Percentiles rank a stretch among this genome's conserved stretches.
Conservation (phyloP, 2,329 filamentous ascomycete genomes). For the Penicillium capsulatum region DNA sequence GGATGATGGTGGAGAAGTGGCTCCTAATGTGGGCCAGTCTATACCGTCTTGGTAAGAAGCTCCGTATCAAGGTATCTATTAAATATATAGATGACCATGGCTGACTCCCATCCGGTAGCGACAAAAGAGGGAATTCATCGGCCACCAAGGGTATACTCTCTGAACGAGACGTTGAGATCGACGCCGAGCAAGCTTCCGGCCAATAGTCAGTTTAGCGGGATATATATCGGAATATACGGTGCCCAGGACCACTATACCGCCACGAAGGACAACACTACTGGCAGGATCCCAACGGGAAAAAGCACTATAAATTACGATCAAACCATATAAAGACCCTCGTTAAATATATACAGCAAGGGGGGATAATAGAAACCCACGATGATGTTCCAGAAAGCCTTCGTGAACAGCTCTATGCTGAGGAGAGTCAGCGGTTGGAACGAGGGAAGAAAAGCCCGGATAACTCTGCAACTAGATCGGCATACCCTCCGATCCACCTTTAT, state of each 20-base stretch:
- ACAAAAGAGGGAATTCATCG: constrained; percentile 10
- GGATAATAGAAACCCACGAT: constrained; percentile 20
- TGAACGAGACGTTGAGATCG: constrained; percentile 11
- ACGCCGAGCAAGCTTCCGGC: constrained; percentile 20
- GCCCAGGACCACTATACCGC: constrained; percentile 25
- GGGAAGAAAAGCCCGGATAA: constrained; percentile 16
- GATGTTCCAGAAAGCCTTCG: constrained; percentile 31
- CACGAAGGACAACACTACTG: constrained; percentile 30
- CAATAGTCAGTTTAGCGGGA: constrained; percentile 25
- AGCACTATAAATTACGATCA: constrained; percentile 29
- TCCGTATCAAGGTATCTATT: constrained; percentile 22
- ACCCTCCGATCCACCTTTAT: constrained; percentile 31
- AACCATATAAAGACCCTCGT: constrained; percentile 28
- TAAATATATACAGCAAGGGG: constrained; percentile 20
- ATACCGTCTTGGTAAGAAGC: constrained; percentile 20
- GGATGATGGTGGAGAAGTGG: constrained; percentile 21
- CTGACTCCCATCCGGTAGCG: constrained; percentile 3
- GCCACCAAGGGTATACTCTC: constrained; percentile 6
- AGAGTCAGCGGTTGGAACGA: constrained; percentile 24
- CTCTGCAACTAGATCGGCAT: constrained; percentile 11
- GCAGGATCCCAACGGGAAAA: constrained; percentile 29
- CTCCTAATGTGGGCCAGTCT: constrained; percentile 20
- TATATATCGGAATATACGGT: constrained; percentile 30
- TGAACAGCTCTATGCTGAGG: constrained; percentile 31
- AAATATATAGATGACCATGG: constrained; percentile 25